Percentiles rank a stretch among this genome's conserved stretches.
Evolutionary conservation across 208 protist genomes (phyloP).

Genomic region (Hexamita inflata): DNA sequence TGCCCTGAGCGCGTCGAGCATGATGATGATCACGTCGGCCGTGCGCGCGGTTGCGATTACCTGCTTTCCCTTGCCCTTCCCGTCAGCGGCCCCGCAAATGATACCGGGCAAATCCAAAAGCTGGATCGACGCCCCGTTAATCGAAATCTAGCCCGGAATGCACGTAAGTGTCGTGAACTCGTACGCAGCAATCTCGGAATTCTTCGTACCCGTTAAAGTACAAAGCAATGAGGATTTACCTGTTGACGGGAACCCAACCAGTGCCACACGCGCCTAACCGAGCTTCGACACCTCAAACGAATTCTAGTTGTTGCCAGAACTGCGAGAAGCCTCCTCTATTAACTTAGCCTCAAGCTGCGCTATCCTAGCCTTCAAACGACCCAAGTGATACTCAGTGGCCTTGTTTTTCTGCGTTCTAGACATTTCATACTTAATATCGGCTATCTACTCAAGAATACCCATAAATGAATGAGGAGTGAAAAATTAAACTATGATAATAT

Average conservation of each 20-base stretch:
- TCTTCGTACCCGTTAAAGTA: constrained; percentile 35
- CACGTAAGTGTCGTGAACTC: constrained; percentile 42
- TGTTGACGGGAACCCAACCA: constrained; percentile 45
- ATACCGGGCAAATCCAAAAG: constrained; percentile 94
- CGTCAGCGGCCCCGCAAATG: constrained; percentile 84
- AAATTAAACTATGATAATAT: no score
- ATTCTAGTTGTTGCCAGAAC: background rate
- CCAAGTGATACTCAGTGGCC: constrained; percentile 82
- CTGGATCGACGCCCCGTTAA: constrained; percentile 75
- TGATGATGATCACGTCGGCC: constrained; percentile 83
- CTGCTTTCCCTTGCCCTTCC: constrained; percentile 80
- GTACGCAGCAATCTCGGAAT: constrained; percentile 33
- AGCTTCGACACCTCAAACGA: constrained; percentile 40
- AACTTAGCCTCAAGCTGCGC: constrained; percentile 56
- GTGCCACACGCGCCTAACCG: background rate
- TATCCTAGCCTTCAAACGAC: constrained; percentile 79
- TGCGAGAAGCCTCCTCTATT: constrained; percentile 3
- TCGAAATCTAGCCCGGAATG: constrained; percentile 31
- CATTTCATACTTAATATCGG: constrained; percentile 89
- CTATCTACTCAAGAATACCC: constrained; percentile 82
- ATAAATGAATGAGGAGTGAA: no score
- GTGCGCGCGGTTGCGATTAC: constrained; percentile 85
- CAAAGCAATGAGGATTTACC: constrained; percentile 33
- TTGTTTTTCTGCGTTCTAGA: constrained; percentile 91
- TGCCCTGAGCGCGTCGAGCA: constrained; percentile 78